A percentile compares a stretch with the other conserved stretches of the same genome.
Evolutionary conservation across 768 basidiomycete genomes (phyloP).

Genomic region (Mycena vitilis): DNA sequence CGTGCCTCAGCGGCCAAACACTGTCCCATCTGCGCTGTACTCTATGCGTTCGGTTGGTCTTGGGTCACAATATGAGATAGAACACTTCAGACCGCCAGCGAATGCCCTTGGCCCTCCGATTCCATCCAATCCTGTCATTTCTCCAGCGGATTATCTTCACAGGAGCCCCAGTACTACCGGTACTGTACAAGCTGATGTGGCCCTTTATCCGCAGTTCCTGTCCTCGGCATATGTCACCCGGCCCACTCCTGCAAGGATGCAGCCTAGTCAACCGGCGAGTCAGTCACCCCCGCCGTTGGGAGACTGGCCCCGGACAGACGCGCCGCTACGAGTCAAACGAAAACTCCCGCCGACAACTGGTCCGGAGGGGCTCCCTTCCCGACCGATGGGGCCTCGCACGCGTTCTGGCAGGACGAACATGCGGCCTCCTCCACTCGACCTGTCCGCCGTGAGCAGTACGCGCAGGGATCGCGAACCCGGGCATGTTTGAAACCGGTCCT

Average conservation of each 20-base stretch:
- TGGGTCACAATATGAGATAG: slow-evolving; percentile 32
- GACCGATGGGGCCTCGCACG: slow-evolving; percentile 31
- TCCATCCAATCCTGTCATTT: slow-evolving; percentile 24
- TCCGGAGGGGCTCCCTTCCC: background rate
- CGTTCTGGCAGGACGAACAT: slow-evolving; percentile 10
- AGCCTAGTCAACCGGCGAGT: background rate
- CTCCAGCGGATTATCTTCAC: slow-evolving; percentile 26
- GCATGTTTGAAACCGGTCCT: slow-evolving; percentile 9
- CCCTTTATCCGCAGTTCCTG: slow-evolving; percentile 34
- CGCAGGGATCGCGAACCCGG: slow-evolving; percentile 20
- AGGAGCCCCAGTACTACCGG: slow-evolving; percentile 23
- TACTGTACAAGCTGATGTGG: slow-evolving; percentile 25
- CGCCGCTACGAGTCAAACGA: slow-evolving; percentile 32
- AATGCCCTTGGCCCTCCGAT: background rate
- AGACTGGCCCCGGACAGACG: slow-evolving; percentile 33
- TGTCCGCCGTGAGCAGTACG: slow-evolving; percentile 3
- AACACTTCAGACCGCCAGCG: slow-evolving; percentile 32
- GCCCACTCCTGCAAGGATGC: slow-evolving; percentile 9
- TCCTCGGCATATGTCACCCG: slow-evolving; percentile 25
- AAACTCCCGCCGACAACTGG: slow-evolving; percentile 19
- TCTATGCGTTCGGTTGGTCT: slow-evolving; percentile 30
- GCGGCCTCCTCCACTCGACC: slow-evolving; percentile 20
- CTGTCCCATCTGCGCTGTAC: slow-evolving; percentile 28
- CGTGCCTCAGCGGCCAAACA: slow-evolving; percentile 23
- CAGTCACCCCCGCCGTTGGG: slow-evolving; percentile 29